A percentile compares a stretch with the other conserved stretches of the same genome.
Conservation (phyloP, 1,284 basidiomycete species). For the Cryptococcus sp. region DNA sequence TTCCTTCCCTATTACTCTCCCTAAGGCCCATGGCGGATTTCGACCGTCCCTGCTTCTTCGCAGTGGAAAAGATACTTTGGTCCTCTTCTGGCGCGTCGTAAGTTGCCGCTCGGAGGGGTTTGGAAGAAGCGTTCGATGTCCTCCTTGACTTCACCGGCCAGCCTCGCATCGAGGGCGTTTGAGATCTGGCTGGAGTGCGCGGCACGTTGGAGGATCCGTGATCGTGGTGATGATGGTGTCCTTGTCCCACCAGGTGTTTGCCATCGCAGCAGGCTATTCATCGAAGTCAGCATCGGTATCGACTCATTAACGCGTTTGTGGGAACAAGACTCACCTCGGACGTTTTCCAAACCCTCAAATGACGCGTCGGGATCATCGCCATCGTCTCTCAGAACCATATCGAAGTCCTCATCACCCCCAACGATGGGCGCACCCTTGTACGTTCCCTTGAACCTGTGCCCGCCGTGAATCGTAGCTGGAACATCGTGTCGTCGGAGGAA, state of each 20-base stretch:
- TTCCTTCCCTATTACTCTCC: slow-evolving; percentile 12
- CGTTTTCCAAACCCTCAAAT: slow-evolving; percentile 92
- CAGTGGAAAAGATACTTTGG: slow-evolving; percentile 18
- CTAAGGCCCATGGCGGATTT: slow-evolving; percentile 21
- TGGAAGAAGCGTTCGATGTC: slow-evolving; percentile 23
- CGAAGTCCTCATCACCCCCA: slow-evolving; percentile 66
- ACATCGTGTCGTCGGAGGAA: slow-evolving; percentile 69
- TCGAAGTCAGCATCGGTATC: slow-evolving; percentile 7
- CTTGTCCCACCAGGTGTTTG: slow-evolving; percentile 67
- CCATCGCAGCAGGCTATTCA: slow-evolving; percentile 83
- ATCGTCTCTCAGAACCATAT: slow-evolving; percentile 56
- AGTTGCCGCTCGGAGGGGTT: slow-evolving; percentile 5
- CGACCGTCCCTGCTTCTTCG: slow-evolving; percentile 18
- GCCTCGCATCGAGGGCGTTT: slow-evolving; percentile 37
- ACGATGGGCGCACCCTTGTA: slow-evolving; percentile 39
- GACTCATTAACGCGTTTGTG: not conserved
- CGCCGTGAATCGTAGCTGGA: slow-evolving; percentile 41
- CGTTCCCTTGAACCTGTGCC: slow-evolving; percentile 46
- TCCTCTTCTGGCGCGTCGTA: slow-evolving; percentile 6
- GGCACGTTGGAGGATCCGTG: slow-evolving; percentile 57
- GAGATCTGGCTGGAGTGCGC: slow-evolving; percentile 29
- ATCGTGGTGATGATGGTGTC: slow-evolving; percentile 56
- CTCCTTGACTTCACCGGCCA: slow-evolving; percentile 34
- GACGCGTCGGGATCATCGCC: slow-evolving; percentile 74
- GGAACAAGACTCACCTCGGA: slow-evolving; percentile 57